phyloP scores from a whole-genome alignment of 805 yeast species.

The Candida peoriensis region DNA sequence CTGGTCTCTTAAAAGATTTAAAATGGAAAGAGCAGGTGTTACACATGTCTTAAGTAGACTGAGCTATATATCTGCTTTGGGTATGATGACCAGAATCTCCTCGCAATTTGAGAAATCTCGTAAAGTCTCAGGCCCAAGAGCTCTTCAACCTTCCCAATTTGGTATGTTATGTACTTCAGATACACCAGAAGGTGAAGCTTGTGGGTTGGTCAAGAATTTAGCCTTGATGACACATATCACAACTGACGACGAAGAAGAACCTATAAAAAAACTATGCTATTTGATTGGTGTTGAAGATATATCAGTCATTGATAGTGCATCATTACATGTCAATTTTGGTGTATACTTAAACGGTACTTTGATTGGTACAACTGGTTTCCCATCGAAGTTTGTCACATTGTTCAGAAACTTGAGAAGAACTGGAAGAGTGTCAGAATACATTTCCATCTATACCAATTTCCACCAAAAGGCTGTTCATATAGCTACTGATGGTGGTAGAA shows the following conservation, averaged over 20 bases:
- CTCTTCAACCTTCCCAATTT: conserved; percentile 97
- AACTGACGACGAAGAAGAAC: conserved; percentile 94
- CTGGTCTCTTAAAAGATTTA: conserved; percentile 97
- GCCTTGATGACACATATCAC: conserved; percentile 99
- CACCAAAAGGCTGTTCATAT: conserved; percentile 94
- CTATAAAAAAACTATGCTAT: conserved; percentile 71
- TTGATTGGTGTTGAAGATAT: conserved; percentile 89
- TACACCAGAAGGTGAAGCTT: conserved; percentile 99
- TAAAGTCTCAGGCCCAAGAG: conserved; percentile 98
- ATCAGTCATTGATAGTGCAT: conserved; percentile 72
- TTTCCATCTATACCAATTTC: conserved; percentile 82
- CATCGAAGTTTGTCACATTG: conserved; percentile 70
- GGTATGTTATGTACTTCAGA: conserved; percentile 99
- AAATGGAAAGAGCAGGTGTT: conserved; percentile 99
- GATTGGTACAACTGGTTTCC: conserved; percentile 83
- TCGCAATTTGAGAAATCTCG: conserved; percentile 98
- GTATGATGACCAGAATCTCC: conserved; percentile 99
- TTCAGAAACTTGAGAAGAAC: conserved; percentile 80
- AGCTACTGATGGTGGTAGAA: conserved; percentile 98
- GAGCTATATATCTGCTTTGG: conserved; percentile 90
- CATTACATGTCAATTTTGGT: conserved; percentile 77
- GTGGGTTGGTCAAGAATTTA: conserved; percentile 95
- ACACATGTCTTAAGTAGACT: conserved; percentile 92
- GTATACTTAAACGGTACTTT: conserved; percentile 92
- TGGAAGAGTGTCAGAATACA: conserved; percentile 83